These are phyloP conservation scores for Tricholomella constricta DNA, from an alignment of 768 basidiomycete species.

Conservation along the genomic window DNA sequence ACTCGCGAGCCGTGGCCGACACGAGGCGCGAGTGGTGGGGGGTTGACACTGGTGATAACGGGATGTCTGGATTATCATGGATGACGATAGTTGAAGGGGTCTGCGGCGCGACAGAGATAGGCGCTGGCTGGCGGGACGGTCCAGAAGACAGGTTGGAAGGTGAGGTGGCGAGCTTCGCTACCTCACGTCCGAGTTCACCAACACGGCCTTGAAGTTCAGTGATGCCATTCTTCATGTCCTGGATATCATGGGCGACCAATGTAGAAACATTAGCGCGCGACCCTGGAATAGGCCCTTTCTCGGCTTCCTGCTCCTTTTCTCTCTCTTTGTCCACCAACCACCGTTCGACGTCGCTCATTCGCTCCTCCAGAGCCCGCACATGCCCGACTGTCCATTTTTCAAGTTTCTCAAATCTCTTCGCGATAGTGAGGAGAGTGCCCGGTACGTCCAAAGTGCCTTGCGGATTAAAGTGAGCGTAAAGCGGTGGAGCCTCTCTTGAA, in stretches of 20 bases:
- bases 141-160: constrained; percentile 51
- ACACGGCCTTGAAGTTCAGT: constrained; percentile 75
- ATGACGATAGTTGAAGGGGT: constrained; percentile 48
- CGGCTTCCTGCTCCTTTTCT: constrained; percentile 46
- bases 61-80: constrained; percentile 28
- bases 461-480: constrained; percentile 75
- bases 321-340: constrained; percentile 88
- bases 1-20: constrained; percentile 55
- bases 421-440: constrained; percentile 72
- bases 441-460: constrained; percentile 76
- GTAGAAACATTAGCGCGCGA: constrained; percentile 15
- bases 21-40: constrained; percentile 38
- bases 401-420: constrained; percentile 83
- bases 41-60: constrained; percentile 28
- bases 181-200: constrained; percentile 73
- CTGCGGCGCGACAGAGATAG: constrained; percentile 46
- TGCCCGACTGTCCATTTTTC: constrained; percentile 91
- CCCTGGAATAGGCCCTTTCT: too few species aligned
- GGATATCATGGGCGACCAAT: constrained; percentile 43
- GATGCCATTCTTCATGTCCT: constrained; percentile 65
- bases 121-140: constrained; percentile 47
- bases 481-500: constrained; percentile 61
- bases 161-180: constrained; percentile 70
- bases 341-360: constrained; percentile 89
- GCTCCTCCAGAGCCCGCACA: constrained; percentile 85